Base-by-base conservation (phyloP, 2,329 filamentous ascomycete species). In the Phyllosticta paracitricarpa region DNA sequence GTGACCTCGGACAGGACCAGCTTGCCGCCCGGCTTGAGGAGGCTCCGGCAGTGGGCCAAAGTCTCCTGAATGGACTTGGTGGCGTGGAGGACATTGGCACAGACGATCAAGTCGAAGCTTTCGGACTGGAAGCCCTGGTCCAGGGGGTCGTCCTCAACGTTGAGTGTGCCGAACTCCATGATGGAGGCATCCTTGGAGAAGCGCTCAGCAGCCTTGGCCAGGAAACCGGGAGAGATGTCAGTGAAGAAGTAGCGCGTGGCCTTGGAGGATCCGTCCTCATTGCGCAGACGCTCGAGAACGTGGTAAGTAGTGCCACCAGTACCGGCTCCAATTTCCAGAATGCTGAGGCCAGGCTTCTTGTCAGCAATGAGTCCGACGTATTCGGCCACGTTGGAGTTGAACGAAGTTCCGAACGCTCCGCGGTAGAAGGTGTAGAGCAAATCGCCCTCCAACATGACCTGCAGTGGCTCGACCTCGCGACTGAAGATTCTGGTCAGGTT, bases 1-100 rank as follows among this genome's bases (percentile, higher is more conserved):
- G 68, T 6, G 64, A 63, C 28, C 66, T 55, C 52, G 1, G 55
- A 53, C 64, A 62, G 70, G 64, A 81, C 30, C 0, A 82, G 65
- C 25, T 76, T 73, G 0, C 79, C 80, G 1, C 75, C 77, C 0
- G 79, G 76, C 22, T 63, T 66, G 0, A 71, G 63, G 1, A 72
- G 56, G 6, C 48, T 51, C 4, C 66, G 62, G 0, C 62, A 51
- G 33, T 68, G 64, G 1, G n/a, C 7, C 30, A 69, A 12, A 0
- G 66, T 63, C 12, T 59, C 10, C 8, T 63, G 53, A 12, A 65
- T 40, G 5, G 58, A 33, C 2, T 33, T 24, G 0, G 63, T 65
- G 0, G 66, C 66, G 9, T 62, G 63, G 2, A 56, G 52, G 9
- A 67, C 66, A 17, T 63, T 56, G 26, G 19, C 40, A 52, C 22